Base-by-base conservation (phyloP, 371 early-diverging fungal genomes). In the Circinella minor region DNA sequence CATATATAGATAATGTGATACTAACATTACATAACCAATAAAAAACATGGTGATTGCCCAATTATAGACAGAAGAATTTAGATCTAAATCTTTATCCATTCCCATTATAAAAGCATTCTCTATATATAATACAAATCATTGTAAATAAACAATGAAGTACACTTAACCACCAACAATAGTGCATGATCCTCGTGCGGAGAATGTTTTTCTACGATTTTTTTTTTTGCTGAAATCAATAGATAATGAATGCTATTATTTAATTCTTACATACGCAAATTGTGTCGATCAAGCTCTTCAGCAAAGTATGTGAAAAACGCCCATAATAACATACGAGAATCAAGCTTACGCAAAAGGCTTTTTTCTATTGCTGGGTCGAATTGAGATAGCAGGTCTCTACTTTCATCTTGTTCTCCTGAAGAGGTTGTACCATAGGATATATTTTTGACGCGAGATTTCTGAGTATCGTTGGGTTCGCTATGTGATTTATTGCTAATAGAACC, bases 201-300 rank as follows among this genome's bases (percentile, higher is more conserved):
- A 27, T 2, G 27, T 27, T 27, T 27, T 27, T 27, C 2, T 27
- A 27, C 27, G 27, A 27, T 2, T 27, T 27, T 27, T 27, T 27
- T 27, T 27, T 27, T 27, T 27, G 27, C 27, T 27, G 27, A 27
- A 27, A 27, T 27, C 2, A 27, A 27, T 27, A 27, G 27, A n/a
- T n/a, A n/a, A n/a, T n/a, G n/a, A n/a, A n/a, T n/a, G n/a, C 2
- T 27, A 27, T 27, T 27, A 27, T 27, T 27, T 27, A 27, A 27
- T 74, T 77, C 17, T 51, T 17, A 51, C 51, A 51, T 74, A 80
- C 87, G 92, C 73, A 94, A 90, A 71, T 93, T 94, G 55, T 87
- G 87, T 57, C 93, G 86, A 72, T 93, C 93, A 13, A 94, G 75
- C 67, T 88, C 88, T 62, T 85, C 87, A 60, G 91, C 86, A 59